Evolutionary conservation across 2,329 filamentous ascomycete species (phyloP), one percentile per base, ranked within the genome.

Genomic region (Sclerotinia spermophila): DNA sequence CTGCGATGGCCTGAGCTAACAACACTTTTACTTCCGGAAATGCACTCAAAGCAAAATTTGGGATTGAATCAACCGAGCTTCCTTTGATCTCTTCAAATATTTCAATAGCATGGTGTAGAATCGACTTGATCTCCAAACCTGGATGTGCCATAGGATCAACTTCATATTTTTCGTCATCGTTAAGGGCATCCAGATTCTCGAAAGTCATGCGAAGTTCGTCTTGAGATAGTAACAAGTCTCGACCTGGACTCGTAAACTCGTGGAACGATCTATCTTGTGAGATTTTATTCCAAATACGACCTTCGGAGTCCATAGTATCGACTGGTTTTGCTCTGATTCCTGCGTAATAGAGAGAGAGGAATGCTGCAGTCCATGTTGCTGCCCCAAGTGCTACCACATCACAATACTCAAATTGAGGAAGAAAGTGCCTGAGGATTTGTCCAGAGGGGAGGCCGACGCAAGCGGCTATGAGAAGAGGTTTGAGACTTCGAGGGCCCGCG

Each of bases 281-380:
- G 40, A 69, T 55, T 44, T 69, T 64, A 40, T 42, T 69, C 67
- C 67, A 62, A 17, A 42, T 35, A 35, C 56, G 35, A 40, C 56
- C 38, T 40, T 64, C 67, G 15, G 58, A 48, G 24, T 64, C 62
- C 33, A 40, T 53, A 30, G 33, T 64, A 53, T 69, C 59, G 10
- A 51, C 38, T n/a, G 30, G 58, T 15, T 64, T 69, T 44, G 58
- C 21, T n/a, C 67, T 69, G 27, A 69, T 69, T 1, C 67, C 44
- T 15, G 67, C 67, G n/a, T 69, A 69, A 33, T 69, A 69, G 1
- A 69, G 58, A 64, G 72, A 73, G 10, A 67, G 51, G 30, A 87
- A 75, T 17, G 84, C 85, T 21, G 83, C 82, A 21, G 80, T 84
- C 86, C 86, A 87, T 11, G 85, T 87, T 6, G 82, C 80, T 5